Evolutionary conservation across 2,329 filamentous ascomycete species (phyloP).

Genomic region (Penicillium paneum): DNA sequence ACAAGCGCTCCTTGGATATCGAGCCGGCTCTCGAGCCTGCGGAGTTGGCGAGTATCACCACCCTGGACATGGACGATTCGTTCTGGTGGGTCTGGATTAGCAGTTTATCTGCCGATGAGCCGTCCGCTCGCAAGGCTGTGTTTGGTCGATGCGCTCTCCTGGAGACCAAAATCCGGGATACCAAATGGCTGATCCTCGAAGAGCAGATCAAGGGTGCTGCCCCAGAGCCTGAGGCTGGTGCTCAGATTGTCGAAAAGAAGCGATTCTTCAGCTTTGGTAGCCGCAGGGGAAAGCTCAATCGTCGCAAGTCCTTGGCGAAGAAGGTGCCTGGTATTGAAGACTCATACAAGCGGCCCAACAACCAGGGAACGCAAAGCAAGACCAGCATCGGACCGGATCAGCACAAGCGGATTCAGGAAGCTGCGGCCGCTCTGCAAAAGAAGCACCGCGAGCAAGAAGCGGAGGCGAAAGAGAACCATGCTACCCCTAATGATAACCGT

Average conservation of each 20-base stretch:
- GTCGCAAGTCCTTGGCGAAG: constrained; percentile 69
- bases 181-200: constrained; percentile 91
- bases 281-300: constrained; percentile 65
- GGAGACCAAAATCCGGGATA: constrained; percentile 76
- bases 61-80: constrained; percentile 83
- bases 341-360: constrained; percentile 50
- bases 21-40: constrained; percentile 75
- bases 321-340: constrained; percentile 51
- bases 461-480: constrained; percentile 44
- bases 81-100: constrained; percentile 99
- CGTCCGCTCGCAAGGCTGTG: constrained; percentile 77
- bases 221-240: constrained; percentile 75
- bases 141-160: constrained; percentile 92
- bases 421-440: constrained; percentile 77
- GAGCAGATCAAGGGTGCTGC: constrained; percentile 94
- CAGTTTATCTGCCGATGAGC: constrained; percentile 88
- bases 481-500: constrained; percentile 58
- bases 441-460: constrained; percentile 61
- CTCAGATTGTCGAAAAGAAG: constrained; percentile 95
- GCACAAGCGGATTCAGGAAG: constrained; percentile 87
- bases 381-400: constrained; percentile 85
- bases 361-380: constrained; percentile 63
- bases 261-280: constrained; percentile 79
- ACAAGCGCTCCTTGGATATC: constrained; percentile 67
- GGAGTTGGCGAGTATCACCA: constrained; percentile 87